A percentile compares a stretch with the other conserved stretches of the same genome.
Conservation (phyloP, 768 basidiomycete species). For the Leccinum variicolor region DNA sequence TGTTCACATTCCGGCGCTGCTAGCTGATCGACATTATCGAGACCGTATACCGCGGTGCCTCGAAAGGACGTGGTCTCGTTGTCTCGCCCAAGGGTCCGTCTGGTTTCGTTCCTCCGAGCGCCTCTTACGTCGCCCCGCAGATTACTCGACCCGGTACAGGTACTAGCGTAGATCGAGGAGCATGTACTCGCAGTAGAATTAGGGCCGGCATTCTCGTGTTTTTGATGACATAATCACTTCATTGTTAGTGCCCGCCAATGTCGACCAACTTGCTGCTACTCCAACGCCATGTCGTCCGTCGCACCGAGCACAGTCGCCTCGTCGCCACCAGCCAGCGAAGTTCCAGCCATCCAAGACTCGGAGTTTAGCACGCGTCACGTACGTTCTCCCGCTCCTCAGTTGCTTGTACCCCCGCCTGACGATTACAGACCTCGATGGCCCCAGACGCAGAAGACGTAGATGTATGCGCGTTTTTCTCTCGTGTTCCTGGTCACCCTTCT, state of each 20-base stretch:
- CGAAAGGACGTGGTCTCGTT: conserved; percentile 96
- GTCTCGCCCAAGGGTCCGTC: conserved; percentile 88
- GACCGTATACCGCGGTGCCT: conserved; percentile 96
- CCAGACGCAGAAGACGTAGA: conserved; percentile 11
- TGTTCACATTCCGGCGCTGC: neutral
- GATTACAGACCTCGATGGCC: conserved; percentile 13
- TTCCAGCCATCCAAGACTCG: neutral
- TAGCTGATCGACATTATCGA: conserved; percentile 97
- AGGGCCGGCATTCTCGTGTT: conserved; percentile 30
- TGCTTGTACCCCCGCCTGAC: neutral
- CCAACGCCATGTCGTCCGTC: conserved; percentile 18
- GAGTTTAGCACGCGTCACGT: conserved; percentile 17
- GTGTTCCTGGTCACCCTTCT: neutral
- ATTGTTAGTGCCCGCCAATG: conserved; percentile 11
- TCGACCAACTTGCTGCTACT: conserved; percentile 13
- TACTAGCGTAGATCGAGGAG: conserved; percentile 39
- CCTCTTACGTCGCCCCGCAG: conserved; percentile 32
- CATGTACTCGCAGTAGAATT: neutral
- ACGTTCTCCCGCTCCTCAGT: neutral
- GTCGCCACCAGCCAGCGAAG: conserved; percentile 23
- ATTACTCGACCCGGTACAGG: conserved; percentile 80
- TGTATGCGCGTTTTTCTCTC: conserved; percentile 8
- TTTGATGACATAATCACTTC: conserved; percentile 25
- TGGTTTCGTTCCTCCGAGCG: fast-evolving
- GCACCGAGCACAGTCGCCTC: conserved; percentile 26